Percentiles rank a stretch among this genome's conserved stretches.
phyloP scores from a whole-genome alignment of 2,329 filamentous ascomycete genomes.

The Fusarium solani-melongenae region DNA sequence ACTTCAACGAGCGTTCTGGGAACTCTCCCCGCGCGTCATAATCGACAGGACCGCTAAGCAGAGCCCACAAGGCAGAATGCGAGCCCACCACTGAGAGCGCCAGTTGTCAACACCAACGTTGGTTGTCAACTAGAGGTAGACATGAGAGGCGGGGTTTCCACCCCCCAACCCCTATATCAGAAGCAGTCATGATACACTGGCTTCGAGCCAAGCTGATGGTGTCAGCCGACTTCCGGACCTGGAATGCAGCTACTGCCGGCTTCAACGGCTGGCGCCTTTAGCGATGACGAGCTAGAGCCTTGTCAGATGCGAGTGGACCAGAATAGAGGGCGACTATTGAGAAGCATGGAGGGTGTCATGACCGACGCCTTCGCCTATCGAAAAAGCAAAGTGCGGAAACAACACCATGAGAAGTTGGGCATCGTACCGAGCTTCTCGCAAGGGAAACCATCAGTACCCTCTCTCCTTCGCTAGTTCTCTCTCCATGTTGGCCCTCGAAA shows the following conservation, averaged over 20 bases:
- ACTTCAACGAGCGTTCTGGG: background rate
- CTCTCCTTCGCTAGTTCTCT: background rate
- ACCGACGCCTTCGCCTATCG: background rate
- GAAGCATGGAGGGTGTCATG: background rate
- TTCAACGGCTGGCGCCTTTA: background rate
- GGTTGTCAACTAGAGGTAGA: background rate
- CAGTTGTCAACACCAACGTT: background rate
- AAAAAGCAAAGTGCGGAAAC: constrained; percentile 15
- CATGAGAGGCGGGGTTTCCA: background rate
- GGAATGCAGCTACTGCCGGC: background rate
- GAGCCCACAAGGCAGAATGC: background rate
- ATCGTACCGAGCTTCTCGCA: background rate
- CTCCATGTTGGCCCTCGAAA: background rate
- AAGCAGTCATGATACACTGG: background rate
- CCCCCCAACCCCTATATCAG: background rate
- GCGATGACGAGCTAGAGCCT: background rate
- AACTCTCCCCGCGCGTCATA: background rate
- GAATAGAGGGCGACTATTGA: background rate
- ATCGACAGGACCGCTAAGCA: background rate
- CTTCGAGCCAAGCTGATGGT: background rate
- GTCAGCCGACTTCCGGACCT: background rate
- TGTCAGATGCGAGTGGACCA: background rate
- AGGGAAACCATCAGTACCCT: background rate
- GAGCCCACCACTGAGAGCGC: background rate
- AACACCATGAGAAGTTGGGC: background rate